phyloP scores from a whole-genome alignment of 441 rosid genomes.

The Corymbia citriodora region DNA sequence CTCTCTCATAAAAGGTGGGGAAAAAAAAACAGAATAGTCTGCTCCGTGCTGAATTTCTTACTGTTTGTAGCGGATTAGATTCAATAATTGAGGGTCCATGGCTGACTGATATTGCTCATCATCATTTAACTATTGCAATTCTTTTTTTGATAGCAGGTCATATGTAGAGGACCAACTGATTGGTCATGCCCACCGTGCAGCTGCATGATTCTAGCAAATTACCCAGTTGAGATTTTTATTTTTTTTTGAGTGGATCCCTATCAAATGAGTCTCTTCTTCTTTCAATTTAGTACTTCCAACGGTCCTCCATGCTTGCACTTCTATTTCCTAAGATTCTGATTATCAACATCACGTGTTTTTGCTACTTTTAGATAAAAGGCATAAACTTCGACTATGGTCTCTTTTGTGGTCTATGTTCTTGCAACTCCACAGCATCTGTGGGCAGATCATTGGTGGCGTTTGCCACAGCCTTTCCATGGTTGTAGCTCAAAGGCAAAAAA shows the following conservation, averaged over 20 bases:
- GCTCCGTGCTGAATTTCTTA: conserved; percentile 11
- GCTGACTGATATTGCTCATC: not conserved
- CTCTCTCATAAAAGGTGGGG: conserved; percentile 69
- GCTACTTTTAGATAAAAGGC: not conserved
- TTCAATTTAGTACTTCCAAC: not conserved
- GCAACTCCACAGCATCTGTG: not conserved
- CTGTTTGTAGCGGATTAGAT: not conserved
- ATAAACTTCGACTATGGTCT: not conserved
- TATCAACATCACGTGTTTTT: not conserved
- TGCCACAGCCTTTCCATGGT: too few species aligned
- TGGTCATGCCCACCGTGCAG: not conserved
- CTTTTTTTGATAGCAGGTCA: not conserved
- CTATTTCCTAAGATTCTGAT: not conserved
- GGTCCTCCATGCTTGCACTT: not conserved
- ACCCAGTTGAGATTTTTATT: not conserved
- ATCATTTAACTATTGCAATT: not conserved
- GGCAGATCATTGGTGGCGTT: not conserved
- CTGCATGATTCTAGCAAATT: not conserved
- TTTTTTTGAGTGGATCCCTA: not conserved
- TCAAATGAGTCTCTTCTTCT: not conserved
- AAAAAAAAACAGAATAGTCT: conserved; percentile 33
- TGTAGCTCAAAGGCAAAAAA: too few species aligned
- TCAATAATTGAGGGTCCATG: not conserved
- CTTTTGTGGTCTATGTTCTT: not conserved
- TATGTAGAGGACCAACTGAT: not conserved